Evolutionary conservation across 768 basidiomycete genomes (phyloP).

Genomic region (Mycena floridula): DNA sequence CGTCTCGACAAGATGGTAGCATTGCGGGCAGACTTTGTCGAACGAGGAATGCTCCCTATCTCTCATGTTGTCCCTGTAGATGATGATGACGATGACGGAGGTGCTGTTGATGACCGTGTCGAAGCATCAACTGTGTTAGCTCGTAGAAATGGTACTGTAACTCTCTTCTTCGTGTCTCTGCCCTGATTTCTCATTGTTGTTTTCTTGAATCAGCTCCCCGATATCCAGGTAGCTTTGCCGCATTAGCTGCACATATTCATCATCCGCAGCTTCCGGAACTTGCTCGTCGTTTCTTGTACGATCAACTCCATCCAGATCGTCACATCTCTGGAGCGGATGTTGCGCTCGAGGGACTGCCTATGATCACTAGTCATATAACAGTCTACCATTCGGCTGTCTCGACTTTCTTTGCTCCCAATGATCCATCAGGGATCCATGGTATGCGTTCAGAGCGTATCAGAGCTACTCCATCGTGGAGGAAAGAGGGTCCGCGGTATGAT

Average conservation of each 20-base stretch:
- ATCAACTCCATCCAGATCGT: conserved; percentile 11
- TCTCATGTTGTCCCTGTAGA: conserved; percentile 1
- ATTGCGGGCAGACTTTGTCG: not conserved
- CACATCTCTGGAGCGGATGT: not conserved
- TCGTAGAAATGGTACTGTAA: conserved; percentile 4
- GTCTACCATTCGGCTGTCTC: conserved; percentile 16
- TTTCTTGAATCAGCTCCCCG: conserved; percentile 5
- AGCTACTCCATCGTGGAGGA: conserved; percentile 11
- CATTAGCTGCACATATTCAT: conserved; percentile 8
- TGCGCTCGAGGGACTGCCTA: not conserved
- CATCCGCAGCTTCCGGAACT: conserved; percentile 11
- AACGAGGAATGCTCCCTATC: not conserved
- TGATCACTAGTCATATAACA: conserved; percentile 3
- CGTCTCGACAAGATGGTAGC: conserved; percentile 7
- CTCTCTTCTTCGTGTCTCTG: not conserved
- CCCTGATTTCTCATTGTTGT: not conserved
- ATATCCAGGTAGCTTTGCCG: conserved; percentile 8
- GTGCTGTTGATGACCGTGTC: conserved; percentile 2
- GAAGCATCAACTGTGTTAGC: conserved; percentile 8
- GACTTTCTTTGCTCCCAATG: conserved; percentile 14
- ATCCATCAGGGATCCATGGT: conserved; percentile 12
- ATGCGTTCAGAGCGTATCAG: conserved; percentile 16
- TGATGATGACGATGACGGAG: conserved; percentile 5
- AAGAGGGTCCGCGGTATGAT: conserved; percentile 10
- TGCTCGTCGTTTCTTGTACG: conserved; percentile 13